Evolutionary conservation across 345 rosid genomes (phyloP).

Genomic region (Salix koriyanagi): DNA sequence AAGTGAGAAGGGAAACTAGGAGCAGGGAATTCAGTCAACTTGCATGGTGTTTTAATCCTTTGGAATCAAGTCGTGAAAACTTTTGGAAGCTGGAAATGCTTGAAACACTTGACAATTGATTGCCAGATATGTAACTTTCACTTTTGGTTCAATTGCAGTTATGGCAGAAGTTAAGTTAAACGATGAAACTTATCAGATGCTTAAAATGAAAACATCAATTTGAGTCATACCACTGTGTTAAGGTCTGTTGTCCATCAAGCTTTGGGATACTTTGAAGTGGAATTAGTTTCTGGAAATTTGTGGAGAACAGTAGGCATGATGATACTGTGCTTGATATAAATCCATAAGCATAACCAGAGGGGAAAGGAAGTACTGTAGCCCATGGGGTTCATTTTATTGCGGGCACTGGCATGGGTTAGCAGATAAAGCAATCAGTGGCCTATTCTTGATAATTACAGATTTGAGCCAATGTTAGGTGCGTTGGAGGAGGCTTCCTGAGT

Average conservation of each 20-base stretch:
- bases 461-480: not conserved
- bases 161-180: not conserved
- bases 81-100: not conserved
- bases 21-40: not conserved
- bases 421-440: too few species aligned
- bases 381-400: not conserved
- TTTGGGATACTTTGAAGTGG: not conserved
- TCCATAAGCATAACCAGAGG: not conserved
- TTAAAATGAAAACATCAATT: not conserved
- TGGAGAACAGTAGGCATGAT: not conserved
- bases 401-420: too few species aligned
- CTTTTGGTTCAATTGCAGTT: not conserved
- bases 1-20: not conserved
- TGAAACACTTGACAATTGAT: conserved; percentile 1
- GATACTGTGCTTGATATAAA: not conserved
- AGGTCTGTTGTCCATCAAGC: not conserved
- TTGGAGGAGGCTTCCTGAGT: too few species aligned
- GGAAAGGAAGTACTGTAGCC: not conserved
- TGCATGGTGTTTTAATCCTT: not conserved
- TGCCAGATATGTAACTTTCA: not conserved
- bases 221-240: not conserved
- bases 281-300: not conserved
- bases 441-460: not conserved
- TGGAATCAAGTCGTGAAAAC: not conserved
- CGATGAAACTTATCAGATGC: not conserved